Percentiles rank a stretch among this genome's conserved stretches.
These are phyloP conservation scores for Mycosarcoma mackinlayi DNA, from an alignment of 1,284 basidiomycete species.

Conservation along the genomic window DNA sequence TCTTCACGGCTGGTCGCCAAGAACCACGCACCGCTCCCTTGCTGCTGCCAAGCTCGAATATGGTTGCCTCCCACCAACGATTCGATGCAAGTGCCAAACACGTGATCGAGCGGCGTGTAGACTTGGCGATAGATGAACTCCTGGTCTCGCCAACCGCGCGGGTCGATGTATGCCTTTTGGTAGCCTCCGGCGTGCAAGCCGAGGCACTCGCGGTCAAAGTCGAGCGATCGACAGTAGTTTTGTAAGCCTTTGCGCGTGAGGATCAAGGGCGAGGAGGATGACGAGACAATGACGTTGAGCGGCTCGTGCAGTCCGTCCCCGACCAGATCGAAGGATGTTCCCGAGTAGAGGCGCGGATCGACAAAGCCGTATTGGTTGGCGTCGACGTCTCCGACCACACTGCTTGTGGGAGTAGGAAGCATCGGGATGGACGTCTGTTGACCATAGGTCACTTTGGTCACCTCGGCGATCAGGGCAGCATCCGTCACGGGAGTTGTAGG, in stretches of 20 bases:
- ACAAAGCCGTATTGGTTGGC: conserved; percentile 46
- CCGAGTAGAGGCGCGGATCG: conserved; percentile 53
- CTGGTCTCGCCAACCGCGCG: conserved; percentile 45
- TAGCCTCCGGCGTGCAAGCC: conserved; percentile 56
- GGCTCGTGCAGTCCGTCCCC: conserved; percentile 58
- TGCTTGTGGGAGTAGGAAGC: conserved; percentile 7
- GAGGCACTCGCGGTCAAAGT: conserved; percentile 65
- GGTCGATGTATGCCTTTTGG: conserved; percentile 53
- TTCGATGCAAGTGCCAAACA: conserved; percentile 71
- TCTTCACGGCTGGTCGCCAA: conserved; percentile 73
- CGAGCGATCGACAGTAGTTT: conserved; percentile 52
- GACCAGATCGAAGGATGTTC: conserved; percentile 48
- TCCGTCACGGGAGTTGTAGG: conserved; percentile 16
- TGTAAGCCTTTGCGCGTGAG: conserved; percentile 60
- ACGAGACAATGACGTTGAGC: conserved; percentile 62
- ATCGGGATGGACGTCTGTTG: conserved; percentile 24
- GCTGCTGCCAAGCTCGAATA: conserved; percentile 74
- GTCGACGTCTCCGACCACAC: conserved; percentile 2
- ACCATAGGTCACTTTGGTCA: conserved; percentile 21
- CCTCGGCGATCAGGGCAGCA: conserved; percentile 12
- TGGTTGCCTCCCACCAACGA: conserved; percentile 89
- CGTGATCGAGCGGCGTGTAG: conserved; percentile 50
- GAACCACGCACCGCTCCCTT: conserved; percentile 79
- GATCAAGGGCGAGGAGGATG: conserved; percentile 48
- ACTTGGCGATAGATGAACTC: conserved; percentile 57